These are phyloP conservation scores for Phytophthora gonapodyides DNA, from an alignment of 352 stramenopile species.

Conservation along the genomic window DNA sequence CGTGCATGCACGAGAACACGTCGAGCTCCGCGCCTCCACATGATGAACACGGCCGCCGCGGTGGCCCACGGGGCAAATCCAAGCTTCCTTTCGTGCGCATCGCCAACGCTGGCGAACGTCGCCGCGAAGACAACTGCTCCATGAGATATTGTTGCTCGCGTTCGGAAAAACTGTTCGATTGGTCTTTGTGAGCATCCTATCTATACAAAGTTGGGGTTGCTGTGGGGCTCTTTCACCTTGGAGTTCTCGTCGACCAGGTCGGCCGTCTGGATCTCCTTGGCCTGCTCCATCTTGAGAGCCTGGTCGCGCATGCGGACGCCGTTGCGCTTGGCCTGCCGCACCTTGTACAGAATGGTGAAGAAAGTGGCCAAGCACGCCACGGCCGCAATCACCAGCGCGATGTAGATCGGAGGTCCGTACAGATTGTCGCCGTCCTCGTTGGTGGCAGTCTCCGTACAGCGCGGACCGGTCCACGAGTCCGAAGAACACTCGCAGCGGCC, in stretches of 20 bases:
- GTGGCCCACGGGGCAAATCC: slow-evolving; percentile 13
- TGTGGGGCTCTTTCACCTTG: slow-evolving; percentile 37
- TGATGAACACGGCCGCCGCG: not conserved
- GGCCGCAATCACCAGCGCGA: slow-evolving; percentile 25
- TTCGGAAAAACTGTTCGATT: slow-evolving; percentile 21
- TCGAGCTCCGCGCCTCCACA: not conserved
- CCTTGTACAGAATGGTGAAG: slow-evolving; percentile 28
- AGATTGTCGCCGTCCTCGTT: slow-evolving; percentile 27
- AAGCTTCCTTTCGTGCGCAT: not conserved
- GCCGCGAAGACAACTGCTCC: slow-evolving; percentile 4
- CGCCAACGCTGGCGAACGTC: slow-evolving; percentile 1
- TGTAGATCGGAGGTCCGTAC: slow-evolving; percentile 32
- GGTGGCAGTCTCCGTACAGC: slow-evolving; percentile 43
- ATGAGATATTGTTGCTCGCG: slow-evolving; percentile 11
- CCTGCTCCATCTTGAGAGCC: slow-evolving; percentile 30
- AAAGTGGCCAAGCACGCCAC: slow-evolving; percentile 20
- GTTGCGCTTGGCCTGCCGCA: slow-evolving; percentile 29
- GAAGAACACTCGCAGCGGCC: slow-evolving; percentile 40
- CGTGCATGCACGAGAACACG: slow-evolving; percentile 5
- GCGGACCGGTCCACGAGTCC: slow-evolving; percentile 48
- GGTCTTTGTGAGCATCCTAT: slow-evolving; percentile 20
- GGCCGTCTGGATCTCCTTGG: slow-evolving; percentile 25
- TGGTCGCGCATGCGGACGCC: slow-evolving; percentile 21
- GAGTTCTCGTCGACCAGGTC: slow-evolving; percentile 29
- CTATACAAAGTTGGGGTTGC: slow-evolving; percentile 47